phyloP scores from a whole-genome alignment of 495 filamentous ascomycete species.

The Talaromyces wortmannii region DNA sequence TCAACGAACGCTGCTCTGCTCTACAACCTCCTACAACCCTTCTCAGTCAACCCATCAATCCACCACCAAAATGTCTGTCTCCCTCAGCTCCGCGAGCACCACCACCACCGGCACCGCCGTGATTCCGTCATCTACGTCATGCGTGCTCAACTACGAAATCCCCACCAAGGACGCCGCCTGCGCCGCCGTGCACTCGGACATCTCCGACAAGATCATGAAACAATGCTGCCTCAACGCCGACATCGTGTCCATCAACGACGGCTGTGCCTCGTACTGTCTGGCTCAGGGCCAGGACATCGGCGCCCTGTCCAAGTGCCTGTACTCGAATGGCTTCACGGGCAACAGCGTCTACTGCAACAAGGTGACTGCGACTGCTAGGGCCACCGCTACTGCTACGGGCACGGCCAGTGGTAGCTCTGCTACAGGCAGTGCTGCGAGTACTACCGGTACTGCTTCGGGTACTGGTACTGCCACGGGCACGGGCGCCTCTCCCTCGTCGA shows the following conservation, averaged over 20 bases:
- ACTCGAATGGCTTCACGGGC: constrained; percentile 19
- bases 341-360: constrained; percentile 32
- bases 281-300: constrained; percentile 33
- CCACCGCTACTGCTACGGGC: constrained; percentile 15
- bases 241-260: constrained; percentile 34
- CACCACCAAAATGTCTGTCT: constrained; percentile 11
- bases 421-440: not conserved
- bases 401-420: constrained; percentile 12
- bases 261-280: constrained; percentile 45
- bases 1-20: not conserved
- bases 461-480: constrained; percentile 6
- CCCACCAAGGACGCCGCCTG: constrained; percentile 39
- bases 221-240: constrained; percentile 36
- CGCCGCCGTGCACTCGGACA: constrained; percentile 24
- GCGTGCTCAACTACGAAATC: constrained; percentile 26
- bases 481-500: constrained; percentile 4
- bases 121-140: constrained; percentile 16
- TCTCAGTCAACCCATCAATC: not conserved
- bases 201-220: constrained; percentile 30
- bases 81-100: constrained; percentile 7
- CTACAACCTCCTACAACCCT: not conserved
- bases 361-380: constrained; percentile 34
- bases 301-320: constrained; percentile 27
- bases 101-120: constrained; percentile 16
- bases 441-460: constrained; percentile 11